phyloP scores from a whole-genome alignment of 306 rosid species.

The Rubus parviflorus region DNA sequence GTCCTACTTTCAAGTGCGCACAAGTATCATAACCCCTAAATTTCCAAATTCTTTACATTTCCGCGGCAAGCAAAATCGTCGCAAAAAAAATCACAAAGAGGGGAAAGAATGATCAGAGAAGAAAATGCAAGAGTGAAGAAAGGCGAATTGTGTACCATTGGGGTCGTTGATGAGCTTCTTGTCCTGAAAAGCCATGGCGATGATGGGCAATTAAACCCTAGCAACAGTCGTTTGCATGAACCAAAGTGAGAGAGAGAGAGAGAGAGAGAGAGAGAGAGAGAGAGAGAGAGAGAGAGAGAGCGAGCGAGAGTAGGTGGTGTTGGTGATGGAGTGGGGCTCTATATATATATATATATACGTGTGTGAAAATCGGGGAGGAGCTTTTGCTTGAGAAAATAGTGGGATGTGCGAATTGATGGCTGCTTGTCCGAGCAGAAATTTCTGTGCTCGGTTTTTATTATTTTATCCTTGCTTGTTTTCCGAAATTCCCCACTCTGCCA shows the following conservation, averaged over 20 bases:
- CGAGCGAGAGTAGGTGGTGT: slow-evolving; percentile 20
- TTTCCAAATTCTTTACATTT: not conserved
- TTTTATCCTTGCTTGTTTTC: not conserved
- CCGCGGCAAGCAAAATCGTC: not conserved
- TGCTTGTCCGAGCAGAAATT: slow-evolving; percentile 28
- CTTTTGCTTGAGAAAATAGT: not conserved
- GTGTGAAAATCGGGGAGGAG: not conserved
- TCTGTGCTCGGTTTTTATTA: not conserved
- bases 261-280: slow-evolving; percentile 12
- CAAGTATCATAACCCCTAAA: not conserved
- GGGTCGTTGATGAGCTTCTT: slow-evolving; percentile 94
- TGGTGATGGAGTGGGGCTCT: not conserved
- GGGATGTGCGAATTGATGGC: slow-evolving; percentile 4
- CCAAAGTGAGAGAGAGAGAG: slow-evolving; percentile 3
- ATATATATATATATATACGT: not conserved
- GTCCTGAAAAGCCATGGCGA: slow-evolving; percentile 63
- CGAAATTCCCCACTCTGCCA: not conserved
- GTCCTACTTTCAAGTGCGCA: not conserved
- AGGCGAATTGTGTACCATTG: slow-evolving; percentile 38
- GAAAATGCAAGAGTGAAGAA: too few relatives aligned
- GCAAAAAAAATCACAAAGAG: not conserved
- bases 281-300: slow-evolving; percentile 12
- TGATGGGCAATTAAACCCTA: slow-evolving; percentile 49
- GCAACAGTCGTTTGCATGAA: slow-evolving; percentile 46
- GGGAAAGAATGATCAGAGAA: not conserved